Base-by-base conservation (phyloP, 768 basidiomycete genomes). In the Suillus hirtellus region DNA sequence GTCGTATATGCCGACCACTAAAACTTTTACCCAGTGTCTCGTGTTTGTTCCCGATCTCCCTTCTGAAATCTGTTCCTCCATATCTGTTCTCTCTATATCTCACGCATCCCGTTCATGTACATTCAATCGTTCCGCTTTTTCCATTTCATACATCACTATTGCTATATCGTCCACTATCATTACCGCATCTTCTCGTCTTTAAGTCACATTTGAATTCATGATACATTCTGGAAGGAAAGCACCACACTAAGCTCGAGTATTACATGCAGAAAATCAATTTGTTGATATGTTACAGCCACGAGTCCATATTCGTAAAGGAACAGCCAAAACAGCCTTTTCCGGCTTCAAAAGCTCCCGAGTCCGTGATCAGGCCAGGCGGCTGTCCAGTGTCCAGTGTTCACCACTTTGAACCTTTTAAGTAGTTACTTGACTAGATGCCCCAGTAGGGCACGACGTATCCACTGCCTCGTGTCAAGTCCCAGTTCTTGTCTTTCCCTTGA, bases 21-120 rank as follows among this genome's bases (percentile, higher is more conserved):
- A 59, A 49, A 27, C 44, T 76, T 58, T 71, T 67, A 34, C 53
- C 53, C 59, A 63, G 44, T 35, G 59, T 31, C 38, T 60, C 59
- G 59, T 65, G 63, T 62, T 73, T 65, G 62, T 69, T 73, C 66
- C 73, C 64, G 63, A 73, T 75, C 73, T 73, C 68, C 68, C 67
- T 60, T 34, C 27, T 55, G 67, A 71, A 70, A 67, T 68, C 61
- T 59, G 17, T 37, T 37, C 31, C 35, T 37, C 10, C 10, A 35
- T 35, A 37, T 37, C 35, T 37, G 35, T 37, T 37, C 21, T 34
- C 38, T 64, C 65, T 72, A 70, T 64, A 52, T 53, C 17, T 67
- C 67, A 63, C 67, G 63, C 69, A 65, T 56, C 43, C 65, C 72
- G 71, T 67, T 40, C 55, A 72, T 68, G 69, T 69, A 68, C 69